phyloP scores from a whole-genome alignment of 805 yeast genomes.

The Lachancea cidri region DNA sequence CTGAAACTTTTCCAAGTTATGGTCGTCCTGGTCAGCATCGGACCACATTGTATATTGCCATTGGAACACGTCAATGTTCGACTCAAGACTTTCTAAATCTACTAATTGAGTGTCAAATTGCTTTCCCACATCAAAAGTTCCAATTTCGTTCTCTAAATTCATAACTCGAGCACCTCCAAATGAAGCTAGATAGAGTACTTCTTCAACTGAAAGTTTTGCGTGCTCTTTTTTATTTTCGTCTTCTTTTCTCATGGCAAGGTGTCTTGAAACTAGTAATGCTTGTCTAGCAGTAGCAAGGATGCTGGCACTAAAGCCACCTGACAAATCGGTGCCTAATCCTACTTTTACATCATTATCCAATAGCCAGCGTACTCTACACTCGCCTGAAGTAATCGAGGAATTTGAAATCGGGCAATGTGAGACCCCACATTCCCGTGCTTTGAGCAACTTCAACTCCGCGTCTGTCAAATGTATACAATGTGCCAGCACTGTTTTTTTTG shows the following conservation, averaged over 20 bases:
- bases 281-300: conserved; percentile 62
- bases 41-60: conserved; percentile 53
- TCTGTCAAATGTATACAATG: conserved; percentile 78
- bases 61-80: conserved; percentile 68
- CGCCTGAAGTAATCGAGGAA: conserved; percentile 84
- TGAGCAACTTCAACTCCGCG: conserved; percentile 57
- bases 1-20: conserved; percentile 40
- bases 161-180: conserved; percentile 84
- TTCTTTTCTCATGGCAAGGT: conserved; percentile 52
- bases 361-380: conserved; percentile 72
- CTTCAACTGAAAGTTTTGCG: conserved; percentile 55
- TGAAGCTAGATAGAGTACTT: conserved; percentile 78
- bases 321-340: conserved; percentile 74
- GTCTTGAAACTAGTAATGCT: conserved; percentile 67
- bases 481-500: conserved; percentile 70
- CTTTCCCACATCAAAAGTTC: conserved; percentile 73
- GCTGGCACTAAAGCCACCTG: conserved; percentile 71
- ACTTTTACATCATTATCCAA: conserved; percentile 65
- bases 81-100: conserved; percentile 47
- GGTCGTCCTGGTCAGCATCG: conserved; percentile 10
- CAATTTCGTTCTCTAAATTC: conserved; percentile 50
- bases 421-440: conserved; percentile 56
- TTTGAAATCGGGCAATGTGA: conserved; percentile 94
- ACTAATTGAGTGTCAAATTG: conserved; percentile 79
- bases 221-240: conserved; percentile 31